Evolutionary conservation across 164 flowering plant genomes (phyloP), one percentile per base, ranked within the genome.

Genomic region (Magnolia sinica): DNA sequence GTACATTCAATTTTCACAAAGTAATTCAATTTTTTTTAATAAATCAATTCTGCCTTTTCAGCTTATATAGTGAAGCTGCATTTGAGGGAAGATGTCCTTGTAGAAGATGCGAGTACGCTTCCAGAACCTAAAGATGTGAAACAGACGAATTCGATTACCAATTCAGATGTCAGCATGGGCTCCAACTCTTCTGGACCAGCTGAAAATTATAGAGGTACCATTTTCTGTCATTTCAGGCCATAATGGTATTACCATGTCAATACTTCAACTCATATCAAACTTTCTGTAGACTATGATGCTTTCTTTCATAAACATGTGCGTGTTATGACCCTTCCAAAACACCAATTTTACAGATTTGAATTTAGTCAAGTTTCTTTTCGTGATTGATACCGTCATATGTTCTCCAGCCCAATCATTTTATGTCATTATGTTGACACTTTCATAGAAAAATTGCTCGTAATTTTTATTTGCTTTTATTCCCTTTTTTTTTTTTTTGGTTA

Each of bases 31-130:
- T 14, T 29, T 37, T 8, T 16, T 13, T 37, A 29, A 29, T 27
- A 24, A 24, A 29, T 52, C 69, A 19, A 71, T 51, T 58, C 49
- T 31, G 59, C 16, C 50, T 49, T 78, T 77, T 19, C 85, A 92
- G 97, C 94, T 74, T 88, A 87, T 65, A 73, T 82, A 11, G 73
- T 78, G 24, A 88, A 87, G 81, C 81, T 86, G 82, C 82, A 78
- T 37, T 71, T 77, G 85, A 79, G 61, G 70, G 78, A 68, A 65
- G 78, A 73, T 37, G 20, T 76, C 11, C 61, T 61, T 20, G 70
- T 16, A 65, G 87, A 79, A 68, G 79, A 52, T 73, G 78, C 50
- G 64, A 75, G 74, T 68, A 74, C 72, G 20, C 74, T 78, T 81
- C 61, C 76, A 23, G 76, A 81, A 23, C 50, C 79, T 49, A 74